Base-by-base conservation (phyloP, 768 basidiomycete species). In the Pholiota molesta region DNA sequence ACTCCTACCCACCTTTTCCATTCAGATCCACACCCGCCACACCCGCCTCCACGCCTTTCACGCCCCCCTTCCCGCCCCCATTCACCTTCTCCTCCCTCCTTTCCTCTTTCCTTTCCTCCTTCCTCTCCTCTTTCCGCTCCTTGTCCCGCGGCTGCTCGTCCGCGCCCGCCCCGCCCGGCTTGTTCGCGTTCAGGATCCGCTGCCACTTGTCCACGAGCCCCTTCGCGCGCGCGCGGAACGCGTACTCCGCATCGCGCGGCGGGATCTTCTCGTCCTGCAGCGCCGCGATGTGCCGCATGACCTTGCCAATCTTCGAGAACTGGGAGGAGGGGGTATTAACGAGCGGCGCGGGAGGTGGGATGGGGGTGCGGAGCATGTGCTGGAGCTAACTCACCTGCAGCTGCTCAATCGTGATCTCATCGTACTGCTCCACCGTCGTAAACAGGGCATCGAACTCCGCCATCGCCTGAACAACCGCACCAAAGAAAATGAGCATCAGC, bases 221-320 rank as follows among this genome's bases (percentile, higher is more conserved):
- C 64, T 83, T 81, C 13, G 90, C 88, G 26, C 92, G 86, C 7
- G 86, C 82, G 33, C 85, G 83, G 79, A 94, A 90, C 64, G 87
- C 81, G 79, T 86, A 81, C 47, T 80, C 77, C 0, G 64, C 84
- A 68, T 92, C 87, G 53, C 85, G 78, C 5, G 92, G 79, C 3
- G 92, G 90, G 19, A 93, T 84, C 67, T 79, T 83, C 17, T 81
- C 79, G 37, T 78, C 74, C 5, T 73, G 47, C 8, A 91, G 80
- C 7, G 82, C 79, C 28, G 87, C 79, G 68, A 95, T 91, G 75
- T 93, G 91, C 68, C 92, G 91, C 91, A 95, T 92, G 35, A 95
- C 92, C 78, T 90, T 90, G 74, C 86, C 87, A 65, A 92, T 90
- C 74, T 92, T 92, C 54, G 92, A 93, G 76, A 86, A 88, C 87